Base-by-base conservation (phyloP, 1,284 basidiomycete species). In the Pulveroboletus sp. region DNA sequence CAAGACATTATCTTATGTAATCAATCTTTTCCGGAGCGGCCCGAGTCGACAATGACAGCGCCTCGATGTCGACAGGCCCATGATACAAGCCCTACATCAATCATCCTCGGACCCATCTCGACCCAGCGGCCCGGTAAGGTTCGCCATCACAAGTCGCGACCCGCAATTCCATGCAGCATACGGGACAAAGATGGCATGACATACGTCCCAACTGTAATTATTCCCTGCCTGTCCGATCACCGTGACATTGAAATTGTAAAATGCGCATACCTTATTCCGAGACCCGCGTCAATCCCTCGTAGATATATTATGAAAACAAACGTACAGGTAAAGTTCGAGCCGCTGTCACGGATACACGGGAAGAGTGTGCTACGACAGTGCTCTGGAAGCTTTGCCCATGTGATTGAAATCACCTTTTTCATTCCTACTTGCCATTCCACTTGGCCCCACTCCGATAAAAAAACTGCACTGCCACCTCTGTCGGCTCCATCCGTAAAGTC, bases 311-410 rank as follows among this genome's bases (percentile, higher is more conserved):
- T 5, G n/a, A 26, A 52, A 33, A 53, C 14, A 5, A 25, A 44
- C 22, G 33, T 36, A 61, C 43, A 43, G 24, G 51, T 44, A 31
- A 85, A 88, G 64, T 82, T 82, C 20, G 73, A 68, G 35, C 80
- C 81, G 46, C 76, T 74, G 59, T 77, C 77, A 6, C 78, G 80
- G 17, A 74, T 69, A 22, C 81, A 79, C 20, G 87, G 87, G 73
- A 82, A 79, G 4, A 84, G 82, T 2, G 82, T 84, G 36, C 89
- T 75, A 20, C 78, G 84, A 86, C 28, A 77, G 71, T 6, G 88
- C 70, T 44, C 33, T 43, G 40, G 83, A 78, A 17, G 74, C 77
- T 54, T 17, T 28, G 9, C 56, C 86, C 86, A 89, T 4, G 77
- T 68, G 29, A 85, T 75, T 11, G n/a, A n/a, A n/a, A n/a, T 24